Evolutionary conservation across 2,329 filamentous ascomycete genomes (phyloP).

Genomic region (Zymoseptoria passerinii): DNA sequence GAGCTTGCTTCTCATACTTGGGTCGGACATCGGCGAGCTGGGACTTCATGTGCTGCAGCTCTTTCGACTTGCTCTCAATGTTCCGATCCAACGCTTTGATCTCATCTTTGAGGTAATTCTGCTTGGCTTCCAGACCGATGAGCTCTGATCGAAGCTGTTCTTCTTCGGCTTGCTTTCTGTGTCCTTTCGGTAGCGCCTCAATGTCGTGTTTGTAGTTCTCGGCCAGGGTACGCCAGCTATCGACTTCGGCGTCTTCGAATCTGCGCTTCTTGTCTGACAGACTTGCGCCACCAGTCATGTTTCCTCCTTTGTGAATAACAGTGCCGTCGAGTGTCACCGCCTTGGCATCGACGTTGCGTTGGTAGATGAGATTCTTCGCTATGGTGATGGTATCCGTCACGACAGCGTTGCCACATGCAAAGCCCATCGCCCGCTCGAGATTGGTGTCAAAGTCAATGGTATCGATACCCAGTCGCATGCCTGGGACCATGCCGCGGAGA

Average conservation of each 20-base stretch:
- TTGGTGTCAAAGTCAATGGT: slow-evolving; percentile 88
- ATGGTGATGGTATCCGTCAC: slow-evolving; percentile 83
- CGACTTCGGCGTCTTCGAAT: slow-evolving; percentile 84
- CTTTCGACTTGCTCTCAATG: slow-evolving; percentile 71
- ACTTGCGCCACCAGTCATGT: slow-evolving; percentile 91
- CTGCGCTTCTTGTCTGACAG: slow-evolving; percentile 61
- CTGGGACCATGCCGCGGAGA: slow-evolving; percentile 78
- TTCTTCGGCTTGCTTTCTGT: slow-evolving; percentile 67
- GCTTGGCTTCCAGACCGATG: slow-evolving; percentile 66
- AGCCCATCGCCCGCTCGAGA: slow-evolving; percentile 85
- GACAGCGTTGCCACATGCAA: slow-evolving; percentile 89
- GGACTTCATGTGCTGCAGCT: slow-evolving; percentile 63
- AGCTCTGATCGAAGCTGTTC: slow-evolving; percentile 75
- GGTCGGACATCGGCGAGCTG: slow-evolving; percentile 70
- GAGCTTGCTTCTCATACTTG: slow-evolving; percentile 65
- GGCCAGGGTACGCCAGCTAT: slow-evolving; percentile 68
- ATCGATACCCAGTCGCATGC: slow-evolving; percentile 81
- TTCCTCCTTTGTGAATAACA: slow-evolving; percentile 89
- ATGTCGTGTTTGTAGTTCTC: slow-evolving; percentile 72
- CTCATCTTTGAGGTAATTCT: slow-evolving; percentile 66
- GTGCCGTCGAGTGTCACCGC: slow-evolving; percentile 92
- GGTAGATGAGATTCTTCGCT: slow-evolving; percentile 84
- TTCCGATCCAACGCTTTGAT: slow-evolving; percentile 73
- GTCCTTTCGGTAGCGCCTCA: slow-evolving; percentile 67
- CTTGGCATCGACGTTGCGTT: slow-evolving; percentile 77